Evolutionary conservation across 257 asterid genomes (phyloP), one percentile per base, ranked within the genome.

Genomic region (Solanum rostratum): DNA sequence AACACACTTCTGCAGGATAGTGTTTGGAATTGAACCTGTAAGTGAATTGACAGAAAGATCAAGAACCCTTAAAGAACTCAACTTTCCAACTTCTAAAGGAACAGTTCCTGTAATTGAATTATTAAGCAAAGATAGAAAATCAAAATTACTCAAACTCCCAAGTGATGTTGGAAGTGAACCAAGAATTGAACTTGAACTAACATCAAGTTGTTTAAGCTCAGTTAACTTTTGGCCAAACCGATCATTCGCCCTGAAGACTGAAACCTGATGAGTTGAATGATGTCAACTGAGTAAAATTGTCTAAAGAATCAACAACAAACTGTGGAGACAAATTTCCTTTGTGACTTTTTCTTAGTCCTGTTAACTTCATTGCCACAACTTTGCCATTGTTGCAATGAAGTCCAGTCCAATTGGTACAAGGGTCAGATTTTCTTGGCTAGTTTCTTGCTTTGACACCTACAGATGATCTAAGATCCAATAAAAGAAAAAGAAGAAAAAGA

Each of bases 371-470:
- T 57, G 86, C 85, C 37, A 54, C 84, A 13, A 94, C 92, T 29
- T 68, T 89, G 4, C 93, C 98, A 41, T 87, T 83, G 29, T 9
- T 27, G 88, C 98, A 94, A 19, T 79, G 84, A 14, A 94, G 91
- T 18, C 98, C 98, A 0, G 93, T 89, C 98, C 97, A 94, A 55
- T 93, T 91, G 55, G 84, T 59, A 68, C 98, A 94, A 7, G 95
- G 98, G 27, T 92, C 88, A 2, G 85, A 79, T 80, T 88, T 93
- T 50, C 81, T 92, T 7, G 86, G 97, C 98, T 97, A 93, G 45
- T 88, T 69, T 85, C 57, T 87, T 11, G 94, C 95, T 84, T 88
- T 86, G 83, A 94, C 88, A 41, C 90, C 90, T 13, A 94, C 90
- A n/a, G 98, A 93, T 27, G 93, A 88, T 14, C 97, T 88, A 60